Base-by-base conservation (phyloP, 768 basidiomycete species). In the Brasilioporus rufonigricans region DNA sequence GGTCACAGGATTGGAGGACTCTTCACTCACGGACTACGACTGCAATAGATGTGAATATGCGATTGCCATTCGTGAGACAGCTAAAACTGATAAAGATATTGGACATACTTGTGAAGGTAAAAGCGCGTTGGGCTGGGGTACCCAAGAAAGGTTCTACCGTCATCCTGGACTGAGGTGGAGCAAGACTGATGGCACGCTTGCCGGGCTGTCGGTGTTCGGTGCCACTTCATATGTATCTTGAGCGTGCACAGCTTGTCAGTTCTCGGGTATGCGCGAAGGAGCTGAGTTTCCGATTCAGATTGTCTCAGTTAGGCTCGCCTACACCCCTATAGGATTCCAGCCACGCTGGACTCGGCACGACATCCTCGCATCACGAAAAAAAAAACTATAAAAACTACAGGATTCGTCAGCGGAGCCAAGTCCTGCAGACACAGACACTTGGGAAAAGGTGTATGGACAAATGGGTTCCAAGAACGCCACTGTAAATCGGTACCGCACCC, bases 91-190 rank as follows among this genome's bases (percentile, higher is more conserved):
- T 33, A 10, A 29, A 9, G 44, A 31, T 32, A 33, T 21, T 35
- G 23, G 36, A 71, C 85, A 64, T 69, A 90, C 89, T 83, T 52
- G 86, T 89, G 36, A 68, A 71, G 51, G 91, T 81, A 71, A 91
- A 92, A 35, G 79, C 80, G 58, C 77, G 76, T 64, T 92, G 91
- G 24, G 90, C 82, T 56, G 80, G 76, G 13, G 89, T 91, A 26
- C 83, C 82, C 50, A 93, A 72, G 47, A 93, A 77, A n/a, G 82
- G 80, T 74, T 89, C 86, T 41, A 84, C 76, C 48, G 83, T 81
- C 89, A 91, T 92, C 59, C 56, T 70, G 40, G 40, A 62, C 36
- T 31, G 26, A 44, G 44, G 23, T 13, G n/a, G 40, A 58, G 44
- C 26, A 55, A 60, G 50, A 60, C 57, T 60, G 45, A 13, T 46